These are phyloP conservation scores for Ochetophila trinervis DNA, from an alignment of 306 rosid genomes.

Conservation along the genomic window DNA sequence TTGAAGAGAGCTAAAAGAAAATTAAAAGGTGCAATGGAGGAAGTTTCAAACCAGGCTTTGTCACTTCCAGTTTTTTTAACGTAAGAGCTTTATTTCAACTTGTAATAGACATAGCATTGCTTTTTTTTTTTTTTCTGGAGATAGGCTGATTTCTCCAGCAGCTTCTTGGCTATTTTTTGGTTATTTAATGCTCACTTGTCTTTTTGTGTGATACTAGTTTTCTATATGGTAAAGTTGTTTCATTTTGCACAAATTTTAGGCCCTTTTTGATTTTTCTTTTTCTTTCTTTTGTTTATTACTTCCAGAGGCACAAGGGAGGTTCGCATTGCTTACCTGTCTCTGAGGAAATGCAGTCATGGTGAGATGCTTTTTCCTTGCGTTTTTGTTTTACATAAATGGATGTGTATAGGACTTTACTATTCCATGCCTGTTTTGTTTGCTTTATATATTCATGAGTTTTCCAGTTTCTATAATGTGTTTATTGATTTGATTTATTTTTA, in stretches of 20 bases:
- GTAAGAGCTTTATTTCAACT: conserved; percentile 42
- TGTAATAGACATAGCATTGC: conserved; percentile 5
- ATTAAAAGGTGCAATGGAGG: conserved; percentile 85
- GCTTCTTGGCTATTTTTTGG: not conserved
- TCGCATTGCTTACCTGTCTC: conserved; percentile 31
- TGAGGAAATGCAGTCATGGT: conserved; percentile 31
- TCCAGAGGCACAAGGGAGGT: conserved; percentile 42
- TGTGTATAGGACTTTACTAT: conserved; percentile 1
- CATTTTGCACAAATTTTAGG: conserved; percentile 17
- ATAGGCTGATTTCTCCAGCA: not conserved
- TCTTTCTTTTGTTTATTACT: conserved; percentile 31
- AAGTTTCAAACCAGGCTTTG: conserved; percentile 80
- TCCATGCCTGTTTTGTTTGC: not conserved
- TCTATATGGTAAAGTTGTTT: conserved; percentile 2
- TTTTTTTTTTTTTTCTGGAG: conserved; percentile 10
- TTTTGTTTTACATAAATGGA: conserved; percentile 19
- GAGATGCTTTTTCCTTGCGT: conserved; percentile 28
- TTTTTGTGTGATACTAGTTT: not conserved
- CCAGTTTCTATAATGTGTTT: not conserved
- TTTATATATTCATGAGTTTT: conserved; percentile 8
- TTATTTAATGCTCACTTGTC: not conserved
- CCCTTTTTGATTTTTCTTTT: conserved; percentile 39
- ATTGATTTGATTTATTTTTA: not conserved
- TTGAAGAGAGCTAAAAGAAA: conserved; percentile 91
- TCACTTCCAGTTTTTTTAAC: conserved; percentile 70